Evolutionary conservation across 2,329 filamentous ascomycete species (phyloP).

Genomic region (Dactylellina cionopaga): DNA sequence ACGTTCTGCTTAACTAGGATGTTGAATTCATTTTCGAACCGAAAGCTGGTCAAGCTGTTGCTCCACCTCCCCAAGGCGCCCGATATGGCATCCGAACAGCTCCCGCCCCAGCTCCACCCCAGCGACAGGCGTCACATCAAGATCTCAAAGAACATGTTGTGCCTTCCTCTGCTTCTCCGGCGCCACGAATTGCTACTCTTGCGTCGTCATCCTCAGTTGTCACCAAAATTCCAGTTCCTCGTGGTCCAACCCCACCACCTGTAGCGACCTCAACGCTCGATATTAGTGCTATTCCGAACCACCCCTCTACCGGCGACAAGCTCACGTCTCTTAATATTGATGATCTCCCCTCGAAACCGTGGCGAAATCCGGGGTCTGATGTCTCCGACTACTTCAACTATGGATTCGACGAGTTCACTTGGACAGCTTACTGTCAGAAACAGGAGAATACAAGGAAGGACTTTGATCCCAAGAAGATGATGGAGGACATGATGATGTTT

Average conservation of each 20-base stretch:
- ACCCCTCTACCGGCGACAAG: conserved; percentile 78
- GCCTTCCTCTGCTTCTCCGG: conserved; percentile 51
- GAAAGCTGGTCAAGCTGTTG: conserved; percentile 56
- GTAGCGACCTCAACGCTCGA: conserved; percentile 84
- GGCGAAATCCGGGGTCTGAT: conserved; percentile 93
- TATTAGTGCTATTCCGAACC: conserved; percentile 81
- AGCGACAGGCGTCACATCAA: conserved; percentile 35
- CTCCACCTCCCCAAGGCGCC: conserved; percentile 56
- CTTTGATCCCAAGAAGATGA: conserved; percentile 79
- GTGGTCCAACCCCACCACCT: conserved; percentile 70
- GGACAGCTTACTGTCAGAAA: conserved; percentile 91
- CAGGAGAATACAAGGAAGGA: conserved; percentile 82
- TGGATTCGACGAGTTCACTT: conserved; percentile 97
- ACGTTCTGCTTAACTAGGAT: conserved; percentile 48
- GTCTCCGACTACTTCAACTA: conserved; percentile 99
- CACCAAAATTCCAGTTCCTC: conserved; percentile 59
- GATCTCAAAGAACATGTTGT: conserved; percentile 40
- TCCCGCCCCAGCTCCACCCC: conserved; percentile 45
- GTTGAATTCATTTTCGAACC: conserved; percentile 57
- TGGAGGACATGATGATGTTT: conserved; percentile 58
- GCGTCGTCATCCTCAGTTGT: too few relatives aligned
- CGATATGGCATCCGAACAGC: conserved; percentile 56
- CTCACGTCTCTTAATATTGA: conserved; percentile 83
- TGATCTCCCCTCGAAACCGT: conserved; percentile 83
- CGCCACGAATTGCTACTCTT: conserved; percentile 57